Evolutionary conservation across 345 rosid species (phyloP).

Genomic region (Aethionema arabicum): DNA sequence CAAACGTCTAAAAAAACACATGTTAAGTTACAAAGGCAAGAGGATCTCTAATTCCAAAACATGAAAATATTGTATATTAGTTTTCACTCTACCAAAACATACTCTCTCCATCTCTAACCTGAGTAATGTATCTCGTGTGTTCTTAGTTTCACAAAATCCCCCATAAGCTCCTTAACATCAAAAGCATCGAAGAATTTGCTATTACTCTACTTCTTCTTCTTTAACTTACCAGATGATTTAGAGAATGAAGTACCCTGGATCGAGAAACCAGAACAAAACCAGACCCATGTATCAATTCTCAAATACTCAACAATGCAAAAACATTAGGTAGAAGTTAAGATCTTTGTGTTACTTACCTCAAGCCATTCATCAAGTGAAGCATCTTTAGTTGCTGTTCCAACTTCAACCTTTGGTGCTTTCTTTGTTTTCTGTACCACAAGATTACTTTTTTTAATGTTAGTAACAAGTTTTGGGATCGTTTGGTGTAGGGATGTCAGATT

Average conservation of each 20-base stretch:
- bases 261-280: neutral
- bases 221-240: conserved; percentile 56
- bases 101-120: conserved; percentile 22
- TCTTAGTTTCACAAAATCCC: conserved; percentile 4
- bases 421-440: conserved; percentile 58
- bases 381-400: conserved; percentile 70
- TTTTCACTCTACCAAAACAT: conserved; percentile 21
- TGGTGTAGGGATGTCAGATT: no score
- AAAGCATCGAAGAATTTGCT: conserved; percentile 6
- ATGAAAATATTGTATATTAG: no score
- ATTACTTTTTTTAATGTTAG: neutral
- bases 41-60: no score
- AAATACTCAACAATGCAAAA: conserved; percentile 4
- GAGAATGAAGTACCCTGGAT: conserved; percentile 75
- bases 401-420: conserved; percentile 80
- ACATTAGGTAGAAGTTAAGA: neutral
- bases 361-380: conserved; percentile 93
- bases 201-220: conserved; percentile 64
- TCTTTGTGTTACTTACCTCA: conserved; percentile 47
- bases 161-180: neutral
- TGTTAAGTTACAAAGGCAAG: no score
- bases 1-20: no score
- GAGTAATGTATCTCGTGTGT: conserved; percentile 18
- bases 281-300: neutral
- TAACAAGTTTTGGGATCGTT: neutral